Evolutionary conservation across 371 early-diverging fungal genomes (phyloP), one percentile per base, ranked within the genome.

Genomic region (Mucor racemosus): DNA sequence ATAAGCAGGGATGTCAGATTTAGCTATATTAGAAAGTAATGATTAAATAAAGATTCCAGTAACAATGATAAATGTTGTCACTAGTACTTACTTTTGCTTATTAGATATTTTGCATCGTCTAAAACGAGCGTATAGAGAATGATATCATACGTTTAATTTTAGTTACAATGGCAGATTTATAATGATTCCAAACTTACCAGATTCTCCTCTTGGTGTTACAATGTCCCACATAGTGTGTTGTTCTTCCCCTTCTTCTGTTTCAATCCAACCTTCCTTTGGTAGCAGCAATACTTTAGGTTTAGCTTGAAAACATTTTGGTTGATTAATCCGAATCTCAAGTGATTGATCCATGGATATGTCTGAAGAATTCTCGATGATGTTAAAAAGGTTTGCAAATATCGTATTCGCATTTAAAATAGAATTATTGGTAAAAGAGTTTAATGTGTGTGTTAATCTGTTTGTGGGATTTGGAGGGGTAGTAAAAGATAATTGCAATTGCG

Each of bases 61-160:
- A 11, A 4, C 38, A 38, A 38, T 11, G 4, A 5, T 7, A 1
- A 7, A 38, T 38, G 11, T 36, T 38, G 38, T 11, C 38, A 38
- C 5, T 26, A 26, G 26, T 26, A 3, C 38, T 2, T 38, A 38
- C 38, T 11, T 38, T 38, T 4, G 4, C 38, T 38, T 38, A 38
- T 38, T 38, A 4, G 11, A 26, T 26, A 26, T 26, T 26, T 26
- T 26, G 26, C 26, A 26, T 26, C 1, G 3, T 26, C 26, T 26
- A 1, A 3, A 26, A 3, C 26, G 26, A 1, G 26, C 26, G 5
- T 38, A 38, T 11, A 38, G 38, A 50, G 21, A 50, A 50, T 50
- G 50, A 50, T 50, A 50, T 50, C 50, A 50, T 26, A 44, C n/a
- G 50, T 21, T 50, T 50, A 50, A 50, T 21, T 50, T 50, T 50